Conservation (phyloP, 495 filamentous ascomycete genomes). For the Recurvomyces mirabilis region DNA sequence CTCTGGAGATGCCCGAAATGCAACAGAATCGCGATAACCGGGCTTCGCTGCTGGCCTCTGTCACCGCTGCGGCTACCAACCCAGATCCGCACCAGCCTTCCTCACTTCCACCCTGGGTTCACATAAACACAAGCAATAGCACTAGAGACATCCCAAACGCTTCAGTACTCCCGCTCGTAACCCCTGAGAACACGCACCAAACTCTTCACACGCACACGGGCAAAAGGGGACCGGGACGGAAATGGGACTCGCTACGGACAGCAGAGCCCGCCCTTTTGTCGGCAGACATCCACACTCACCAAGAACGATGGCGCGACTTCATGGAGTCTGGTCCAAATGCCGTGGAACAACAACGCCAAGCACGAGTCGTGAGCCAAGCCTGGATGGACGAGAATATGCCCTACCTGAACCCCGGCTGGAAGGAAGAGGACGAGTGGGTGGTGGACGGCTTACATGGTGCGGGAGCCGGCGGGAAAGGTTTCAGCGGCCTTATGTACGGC, state of each 20-base stretch:
- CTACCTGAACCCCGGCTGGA: conserved; percentile 4
- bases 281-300: conserved; percentile 10
- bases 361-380: conserved; percentile 13
- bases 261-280: conserved; percentile 10
- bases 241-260: conserved; percentile 18
- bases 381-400: conserved; percentile 23
- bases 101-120: conserved; percentile 20
- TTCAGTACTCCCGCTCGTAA: not conserved
- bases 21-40: conserved; percentile 12
- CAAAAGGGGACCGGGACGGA: conserved; percentile 17
- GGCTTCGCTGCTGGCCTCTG: not conserved
- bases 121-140: conserved; percentile 14
- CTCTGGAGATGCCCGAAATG: conserved; percentile 17
- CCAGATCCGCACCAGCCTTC: conserved; percentile 11
- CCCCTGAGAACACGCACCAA: conserved; percentile 1
- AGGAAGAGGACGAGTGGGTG: conserved; percentile 4
- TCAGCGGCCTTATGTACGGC: conserved; percentile 12
- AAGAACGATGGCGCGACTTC: conserved; percentile 15
- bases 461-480: not conserved
- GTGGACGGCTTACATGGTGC: not conserved
- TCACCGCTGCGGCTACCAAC: not conserved
- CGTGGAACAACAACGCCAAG: not conserved
- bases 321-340: conserved; percentile 15
- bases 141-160: not conserved
- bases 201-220: conserved; percentile 9